Base-by-base conservation (phyloP, 192 early-diverging fungal species). In the Umbelopsis sp. region DNA sequence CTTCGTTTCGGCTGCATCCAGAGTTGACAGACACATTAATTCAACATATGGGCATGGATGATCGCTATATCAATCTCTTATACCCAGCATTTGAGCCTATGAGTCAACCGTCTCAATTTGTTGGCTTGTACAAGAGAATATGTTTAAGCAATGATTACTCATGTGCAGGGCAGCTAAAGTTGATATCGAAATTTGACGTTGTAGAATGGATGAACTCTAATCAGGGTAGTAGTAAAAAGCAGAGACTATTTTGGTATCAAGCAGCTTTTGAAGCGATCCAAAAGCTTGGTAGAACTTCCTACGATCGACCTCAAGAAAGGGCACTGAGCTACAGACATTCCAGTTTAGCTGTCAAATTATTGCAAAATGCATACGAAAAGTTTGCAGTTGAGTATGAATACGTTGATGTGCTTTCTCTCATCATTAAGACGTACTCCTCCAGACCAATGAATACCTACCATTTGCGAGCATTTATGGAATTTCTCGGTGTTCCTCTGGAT, bases 401-500 rank as follows among this genome's bases (percentile, higher is more conserved):
- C 4, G 33, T 61, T 0, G 27, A 61, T 18, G 55, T 61, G 30
- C 12, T 61, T 5, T 4, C 13, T 23, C 15, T 61, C 16, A 35
- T 61, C 12, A 25, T 61, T 2, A 30, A 35, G 15, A 61, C 30
- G 0, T 61, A 61, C 33, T 25, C 25, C 25, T 33, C 10, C 13
- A 27, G 16, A 25, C 55, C 55, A 4, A 61, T 61, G 55, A 61
- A 61, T n/a, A 61, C 55, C 15, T 61, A 61, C 8, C 55, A 61
- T 30, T 4, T 61, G 27, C 55, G 55, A 8, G 55, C 55, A 27
- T 61, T 35, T 18, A 61, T 61, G 55, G 55, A 61, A 18, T 61
- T 61, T 16, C 25, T 61, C 13, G 55, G 55, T 18, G 55, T 61
- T 27, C 55, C 55, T 10, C 30, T 61, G 27, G 55, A 61, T 35